These are phyloP conservation scores for Beauveria australis DNA, from an alignment of 2,329 filamentous ascomycete genomes.

Conservation along the genomic window DNA sequence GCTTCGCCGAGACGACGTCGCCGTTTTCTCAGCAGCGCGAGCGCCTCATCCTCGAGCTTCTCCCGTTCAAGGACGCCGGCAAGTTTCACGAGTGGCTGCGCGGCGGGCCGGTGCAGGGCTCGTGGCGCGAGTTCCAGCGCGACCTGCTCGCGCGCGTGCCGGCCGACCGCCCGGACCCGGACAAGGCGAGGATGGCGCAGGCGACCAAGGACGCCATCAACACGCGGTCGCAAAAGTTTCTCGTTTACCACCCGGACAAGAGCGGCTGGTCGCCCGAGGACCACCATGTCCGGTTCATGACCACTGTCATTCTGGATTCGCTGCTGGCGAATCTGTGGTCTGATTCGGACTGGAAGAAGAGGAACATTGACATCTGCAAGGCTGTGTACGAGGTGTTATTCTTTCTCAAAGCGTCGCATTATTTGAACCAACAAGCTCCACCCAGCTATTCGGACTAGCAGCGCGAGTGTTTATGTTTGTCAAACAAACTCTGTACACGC, in stretches of 20 bases:
- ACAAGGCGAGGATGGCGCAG: constrained; percentile 25
- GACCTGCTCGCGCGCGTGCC: constrained; percentile 22
- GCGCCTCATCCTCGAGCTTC: constrained; percentile 30
- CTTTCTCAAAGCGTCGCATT: constrained; percentile 22
- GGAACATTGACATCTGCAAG: constrained; percentile 23
- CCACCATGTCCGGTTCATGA: constrained; percentile 31
- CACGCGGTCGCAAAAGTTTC: constrained; percentile 20
- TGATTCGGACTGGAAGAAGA: constrained; percentile 24
- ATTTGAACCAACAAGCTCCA: constrained; percentile 17
- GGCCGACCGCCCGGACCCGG: constrained; percentile 19
- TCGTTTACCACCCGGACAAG: constrained; percentile 30
- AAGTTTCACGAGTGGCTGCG: constrained; percentile 29
- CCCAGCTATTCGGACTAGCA: constrained; percentile 18
- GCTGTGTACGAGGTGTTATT: constrained; percentile 30
- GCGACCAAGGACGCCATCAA: constrained; percentile 25
- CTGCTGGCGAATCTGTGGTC: constrained; percentile 25
- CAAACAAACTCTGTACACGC: neutral
- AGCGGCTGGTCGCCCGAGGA: constrained; percentile 27
- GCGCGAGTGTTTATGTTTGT: neutral
- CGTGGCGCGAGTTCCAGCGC: constrained; percentile 29
- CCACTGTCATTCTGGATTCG: constrained; percentile 27
- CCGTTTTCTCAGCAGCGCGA: constrained; percentile 25
- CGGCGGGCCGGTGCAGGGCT: constrained; percentile 23
- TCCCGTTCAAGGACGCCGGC: constrained; percentile 26
- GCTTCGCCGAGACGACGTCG: neutral